phyloP scores from a whole-genome alignment of 495 filamentous ascomycete species.

The Xylaria telfairii region DNA sequence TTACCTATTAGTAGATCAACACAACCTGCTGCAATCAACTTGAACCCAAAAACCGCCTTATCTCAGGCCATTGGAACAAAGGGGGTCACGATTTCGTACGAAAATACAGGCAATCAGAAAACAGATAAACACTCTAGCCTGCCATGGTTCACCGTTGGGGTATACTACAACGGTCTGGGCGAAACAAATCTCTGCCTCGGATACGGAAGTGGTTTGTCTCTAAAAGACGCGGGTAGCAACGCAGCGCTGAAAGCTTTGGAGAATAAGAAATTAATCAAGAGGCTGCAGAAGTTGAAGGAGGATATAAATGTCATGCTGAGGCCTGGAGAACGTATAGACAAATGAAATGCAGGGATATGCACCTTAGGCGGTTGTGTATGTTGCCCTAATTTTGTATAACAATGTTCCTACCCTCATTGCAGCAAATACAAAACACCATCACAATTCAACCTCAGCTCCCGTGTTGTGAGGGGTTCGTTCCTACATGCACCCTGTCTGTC shows the following conservation, averaged over 20 bases:
- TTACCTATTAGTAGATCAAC: constrained; percentile 14
- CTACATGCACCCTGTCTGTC: not conserved
- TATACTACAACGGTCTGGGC: constrained; percentile 76
- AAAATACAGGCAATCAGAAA: constrained; percentile 60
- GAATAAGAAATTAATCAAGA: constrained; percentile 63
- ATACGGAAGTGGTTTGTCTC: constrained; percentile 69
- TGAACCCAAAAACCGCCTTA: constrained; percentile 58
- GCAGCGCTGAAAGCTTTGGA: constrained; percentile 72
- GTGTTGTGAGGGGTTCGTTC: not conserved
- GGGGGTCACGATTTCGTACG: constrained; percentile 70
- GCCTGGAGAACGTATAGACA: not conserved
- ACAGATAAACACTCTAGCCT: constrained; percentile 62
- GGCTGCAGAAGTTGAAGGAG: constrained; percentile 59
- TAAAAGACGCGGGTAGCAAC: constrained; percentile 73
- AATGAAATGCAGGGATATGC: not conserved
- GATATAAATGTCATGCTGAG: constrained; percentile 25
- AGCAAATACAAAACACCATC: too few species aligned
- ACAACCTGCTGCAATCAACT: constrained; percentile 23
- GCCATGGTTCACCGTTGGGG: constrained; percentile 68
- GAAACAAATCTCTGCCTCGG: constrained; percentile 69
- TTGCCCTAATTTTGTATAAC: not conserved
- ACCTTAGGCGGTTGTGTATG: not conserved
- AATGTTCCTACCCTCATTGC: not conserved
- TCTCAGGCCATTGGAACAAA: constrained; percentile 61
- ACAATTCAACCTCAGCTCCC: not conserved